phyloP scores from a whole-genome alignment of 768 basidiomycete species.

The Auricularia auricula-judae region DNA sequence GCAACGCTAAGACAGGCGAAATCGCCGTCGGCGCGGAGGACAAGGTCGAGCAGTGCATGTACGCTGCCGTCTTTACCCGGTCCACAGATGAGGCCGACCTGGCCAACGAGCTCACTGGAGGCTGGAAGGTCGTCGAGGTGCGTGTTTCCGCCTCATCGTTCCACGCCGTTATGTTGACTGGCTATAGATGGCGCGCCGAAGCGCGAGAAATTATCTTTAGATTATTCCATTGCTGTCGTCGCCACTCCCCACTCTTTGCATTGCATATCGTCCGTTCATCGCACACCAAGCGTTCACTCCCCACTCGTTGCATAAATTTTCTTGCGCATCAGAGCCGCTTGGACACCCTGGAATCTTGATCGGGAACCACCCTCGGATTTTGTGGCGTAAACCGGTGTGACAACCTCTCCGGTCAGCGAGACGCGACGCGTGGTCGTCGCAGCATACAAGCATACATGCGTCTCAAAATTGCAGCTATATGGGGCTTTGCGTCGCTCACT shows the following conservation, averaged over 20 bases:
- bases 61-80: slow-evolving; percentile 85
- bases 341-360: no score
- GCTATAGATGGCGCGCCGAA: slow-evolving; percentile 9
- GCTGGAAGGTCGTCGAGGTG: slow-evolving; percentile 98
- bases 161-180: not conserved
- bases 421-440: no score
- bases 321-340: no score
- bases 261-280: not conserved
- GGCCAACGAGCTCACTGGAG: slow-evolving; percentile 86
- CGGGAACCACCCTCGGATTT: no score
- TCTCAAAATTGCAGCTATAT: no score
- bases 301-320: no score
- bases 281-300: not conserved
- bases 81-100: slow-evolving; percentile 61
- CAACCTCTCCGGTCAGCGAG: no score
- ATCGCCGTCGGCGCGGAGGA: slow-evolving; percentile 79
- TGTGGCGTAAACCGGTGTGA: no score
- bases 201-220: slow-evolving; percentile 8
- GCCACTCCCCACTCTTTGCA: not conserved
- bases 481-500: no score
- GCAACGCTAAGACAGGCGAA: slow-evolving; percentile 82
- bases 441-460: no score
- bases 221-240: not conserved
- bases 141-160: slow-evolving; percentile 14
- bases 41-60: slow-evolving; percentile 86